Percentiles rank a stretch among this genome's conserved stretches.
Conservation (phyloP, 2,329 filamentous ascomycete genomes). For the Penicillium frequentans region DNA sequence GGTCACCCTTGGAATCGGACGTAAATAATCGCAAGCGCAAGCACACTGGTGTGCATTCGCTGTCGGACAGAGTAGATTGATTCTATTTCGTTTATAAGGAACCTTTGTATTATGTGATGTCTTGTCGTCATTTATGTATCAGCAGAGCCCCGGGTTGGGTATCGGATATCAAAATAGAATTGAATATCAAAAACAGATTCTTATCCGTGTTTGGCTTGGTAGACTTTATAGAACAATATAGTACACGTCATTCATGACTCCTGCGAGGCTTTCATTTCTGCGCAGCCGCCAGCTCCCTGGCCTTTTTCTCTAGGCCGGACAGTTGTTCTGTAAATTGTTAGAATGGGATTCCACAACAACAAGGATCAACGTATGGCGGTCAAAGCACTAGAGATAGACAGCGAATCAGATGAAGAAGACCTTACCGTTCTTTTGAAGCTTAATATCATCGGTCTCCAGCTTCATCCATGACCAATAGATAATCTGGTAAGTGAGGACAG, state of each 20-base stretch:
- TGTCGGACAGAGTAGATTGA: not conserved
- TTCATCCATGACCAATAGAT: constrained; percentile 51
- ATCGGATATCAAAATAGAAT: not conserved
- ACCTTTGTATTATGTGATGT: constrained; percentile 10
- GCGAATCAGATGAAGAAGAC: not conserved
- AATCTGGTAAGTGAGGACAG: constrained; percentile 51
- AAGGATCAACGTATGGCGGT: too few species aligned
- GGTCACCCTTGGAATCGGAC: not conserved
- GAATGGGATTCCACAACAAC: not conserved
- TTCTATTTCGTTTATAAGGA: constrained; percentile 1
- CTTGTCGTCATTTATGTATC: not conserved
- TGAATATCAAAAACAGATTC: not conserved
- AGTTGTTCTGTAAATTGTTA: constrained; percentile 34
- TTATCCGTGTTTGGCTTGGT: not conserved
- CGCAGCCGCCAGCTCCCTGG: constrained; percentile 30
- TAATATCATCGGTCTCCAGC: constrained; percentile 48
- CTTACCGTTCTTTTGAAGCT: constrained; percentile 41
- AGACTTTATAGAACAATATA: not conserved
- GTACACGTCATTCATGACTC: constrained; percentile 10
- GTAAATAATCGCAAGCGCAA: constrained; percentile 16
- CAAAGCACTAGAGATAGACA: too few species aligned
- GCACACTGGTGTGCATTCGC: not conserved
- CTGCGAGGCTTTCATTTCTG: constrained; percentile 22
- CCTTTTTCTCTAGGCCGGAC: constrained; percentile 35
- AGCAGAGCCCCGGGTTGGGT: not conserved